Conservation (phyloP, 2,329 filamentous ascomycete species). For the Venturia carpophila region DNA sequence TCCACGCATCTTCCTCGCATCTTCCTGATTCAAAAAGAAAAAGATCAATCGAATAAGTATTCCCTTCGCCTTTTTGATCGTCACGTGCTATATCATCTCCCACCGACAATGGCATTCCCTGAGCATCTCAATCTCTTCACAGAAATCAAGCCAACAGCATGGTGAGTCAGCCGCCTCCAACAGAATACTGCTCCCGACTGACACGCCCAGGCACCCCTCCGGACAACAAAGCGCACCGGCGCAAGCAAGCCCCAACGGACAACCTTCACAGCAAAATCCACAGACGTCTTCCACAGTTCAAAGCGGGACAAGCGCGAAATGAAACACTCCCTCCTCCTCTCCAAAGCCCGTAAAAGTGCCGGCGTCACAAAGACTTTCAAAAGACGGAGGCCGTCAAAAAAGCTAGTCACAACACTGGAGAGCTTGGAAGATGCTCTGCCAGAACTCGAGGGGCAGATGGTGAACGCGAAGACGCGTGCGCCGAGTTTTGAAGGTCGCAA, state of each 20-base stretch:
- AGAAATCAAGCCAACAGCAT: slow-evolving; percentile 10
- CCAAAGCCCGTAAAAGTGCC: slow-evolving; percentile 59
- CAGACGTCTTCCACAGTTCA: slow-evolving; percentile 51
- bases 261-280: slow-evolving; percentile 9
- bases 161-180: neutral
- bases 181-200: neutral
- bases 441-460: slow-evolving; percentile 44
- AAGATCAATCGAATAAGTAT: too few relatives aligned
- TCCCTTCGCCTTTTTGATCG: too few relatives aligned
- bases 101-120: neutral
- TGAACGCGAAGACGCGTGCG: slow-evolving; percentile 28
- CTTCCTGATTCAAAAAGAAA: too few relatives aligned
- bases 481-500: slow-evolving; percentile 49
- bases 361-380: slow-evolving; percentile 47
- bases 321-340: slow-evolving; percentile 72
- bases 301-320: slow-evolving; percentile 81
- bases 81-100: too few relatives aligned
- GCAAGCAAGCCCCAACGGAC: slow-evolving; percentile 13
- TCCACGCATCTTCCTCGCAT: neutral
- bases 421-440: slow-evolving; percentile 75
- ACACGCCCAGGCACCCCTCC: slow-evolving; percentile 10
- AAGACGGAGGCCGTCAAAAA: slow-evolving; percentile 63
- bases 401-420: slow-evolving; percentile 67
- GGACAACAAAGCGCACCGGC: slow-evolving; percentile 7
- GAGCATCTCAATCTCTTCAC: slow-evolving; percentile 8